Base-by-base conservation (phyloP, 2,329 filamentous ascomycete species). In the Alternaria rosae region DNA sequence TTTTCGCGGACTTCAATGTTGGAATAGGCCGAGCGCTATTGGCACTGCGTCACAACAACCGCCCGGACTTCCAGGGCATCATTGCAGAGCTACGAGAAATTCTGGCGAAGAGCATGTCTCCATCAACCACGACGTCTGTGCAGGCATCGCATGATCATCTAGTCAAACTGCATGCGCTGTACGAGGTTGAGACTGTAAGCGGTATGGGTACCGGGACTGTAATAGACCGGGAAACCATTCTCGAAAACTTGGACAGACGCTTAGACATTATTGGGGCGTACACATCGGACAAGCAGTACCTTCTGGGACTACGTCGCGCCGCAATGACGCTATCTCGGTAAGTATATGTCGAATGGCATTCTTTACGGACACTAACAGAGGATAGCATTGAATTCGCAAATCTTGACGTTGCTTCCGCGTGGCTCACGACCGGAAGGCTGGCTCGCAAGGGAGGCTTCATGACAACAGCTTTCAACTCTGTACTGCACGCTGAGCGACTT, bases 381-480 rank as follows among this genome's bases (percentile, higher is more conserved):
- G 73, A 55, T 68, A 84, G 73, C 71, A 78, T 84, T 51, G 76
- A 85, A 26, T 95, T 92, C 70, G 86, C 85, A 3, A 86, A 91
- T 65, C 82, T 88, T 2, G 92, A 97, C 66, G 89, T 96, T 66
- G 94, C 94, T 4, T 87, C 90, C 1, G 85, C 92, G 10, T 99
- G 94, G 94, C 83, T 98, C 3, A 88, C 89, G 2, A 97, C 91
- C 69, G 93, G 94, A 43, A 88, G 91, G 65, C 85, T 99, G 28
- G 93, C 94, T 17, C 88, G 95, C 60, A 97, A 98, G 80, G 88
- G 91, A 8, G 91, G 92, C 64, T 91, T 91, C 15, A 90, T 90
- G 56, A 90, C 93, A 57, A 93, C 94, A 70, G 96, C 95, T 1
- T 97, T 97, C 82, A 95, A 96, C 76, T 93, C 94, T 13, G 93